Conservation (phyloP, 2,329 filamentous ascomycete species). For the Aspergillus aculeatinus region DNA sequence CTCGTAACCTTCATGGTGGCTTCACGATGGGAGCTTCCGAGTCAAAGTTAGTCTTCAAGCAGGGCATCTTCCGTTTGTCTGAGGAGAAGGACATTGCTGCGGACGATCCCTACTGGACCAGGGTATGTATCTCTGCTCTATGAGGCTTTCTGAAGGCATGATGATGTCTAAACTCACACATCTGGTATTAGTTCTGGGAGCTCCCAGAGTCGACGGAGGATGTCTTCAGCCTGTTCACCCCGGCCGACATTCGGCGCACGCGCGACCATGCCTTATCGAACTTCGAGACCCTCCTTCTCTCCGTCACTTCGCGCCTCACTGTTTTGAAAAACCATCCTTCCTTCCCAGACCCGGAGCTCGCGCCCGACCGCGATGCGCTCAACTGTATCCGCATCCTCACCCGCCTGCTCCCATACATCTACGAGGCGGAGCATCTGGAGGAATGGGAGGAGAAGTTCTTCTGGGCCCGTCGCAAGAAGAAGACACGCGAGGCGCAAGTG, state of each 20-base stretch:
- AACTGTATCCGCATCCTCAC: conserved; percentile 94
- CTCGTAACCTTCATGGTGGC: conserved; percentile 27
- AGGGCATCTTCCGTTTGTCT: conserved; percentile 95
- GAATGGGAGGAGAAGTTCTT: conserved; percentile 93
- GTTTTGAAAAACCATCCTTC: conserved; percentile 83
- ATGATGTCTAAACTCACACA: conserved; percentile 21
- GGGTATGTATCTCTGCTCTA: conserved; percentile 56
- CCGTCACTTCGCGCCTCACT: conserved; percentile 78
- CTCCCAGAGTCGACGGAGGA: conserved; percentile 94
- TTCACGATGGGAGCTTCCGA: conserved; percentile 88
- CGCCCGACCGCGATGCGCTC: conserved; percentile 80
- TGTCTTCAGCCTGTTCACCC: conserved; percentile 92
- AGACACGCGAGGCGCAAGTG: conserved; percentile 64
- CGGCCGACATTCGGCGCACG: conserved; percentile 82
- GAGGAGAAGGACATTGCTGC: conserved; percentile 84
- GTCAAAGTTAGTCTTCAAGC: conserved; percentile 98
- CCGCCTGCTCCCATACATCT: conserved; percentile 83
- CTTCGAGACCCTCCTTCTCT: conserved; percentile 82
- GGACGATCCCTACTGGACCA: conserved; percentile 89
- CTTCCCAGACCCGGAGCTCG: conserved; percentile 82
- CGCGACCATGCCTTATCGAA: conserved; percentile 83
- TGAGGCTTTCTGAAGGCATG: background rate
- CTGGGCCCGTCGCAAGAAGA: conserved; percentile 74
- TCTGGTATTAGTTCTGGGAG: conserved; percentile 79
- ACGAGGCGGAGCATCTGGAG: conserved; percentile 80